Percentiles rank a stretch among this genome's conserved stretches.
These are phyloP conservation scores for Senna siamea DNA, from an alignment of 306 rosid genomes.

Conservation along the genomic window DNA sequence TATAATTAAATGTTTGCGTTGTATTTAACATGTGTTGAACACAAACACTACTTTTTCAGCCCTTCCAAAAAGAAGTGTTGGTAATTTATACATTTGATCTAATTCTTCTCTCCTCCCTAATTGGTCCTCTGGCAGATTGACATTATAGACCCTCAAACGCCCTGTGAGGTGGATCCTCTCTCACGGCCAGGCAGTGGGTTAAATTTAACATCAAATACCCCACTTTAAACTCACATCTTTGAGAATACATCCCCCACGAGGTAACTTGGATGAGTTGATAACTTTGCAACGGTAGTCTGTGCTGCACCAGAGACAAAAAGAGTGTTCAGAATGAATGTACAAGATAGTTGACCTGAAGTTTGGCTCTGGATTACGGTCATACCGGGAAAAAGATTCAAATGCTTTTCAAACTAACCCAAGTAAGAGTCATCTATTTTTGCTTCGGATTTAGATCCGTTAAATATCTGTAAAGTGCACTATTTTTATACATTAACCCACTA, in stretches of 20 bases:
- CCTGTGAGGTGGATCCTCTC: not conserved
- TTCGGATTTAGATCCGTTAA: too few relatives aligned
- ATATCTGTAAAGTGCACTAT: too few relatives aligned
- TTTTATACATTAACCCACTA: too few relatives aligned
- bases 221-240: not conserved
- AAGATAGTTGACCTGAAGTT: constrained; percentile 33
- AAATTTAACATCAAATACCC: not conserved
- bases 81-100: too few relatives aligned
- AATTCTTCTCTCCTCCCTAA: not conserved
- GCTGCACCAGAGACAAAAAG: constrained; percentile 25
- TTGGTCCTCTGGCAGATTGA: not conserved
- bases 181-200: not conserved
- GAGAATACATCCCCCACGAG: not conserved
- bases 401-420: constrained; percentile 32
- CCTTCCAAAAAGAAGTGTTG: not conserved
- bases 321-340: not conserved
- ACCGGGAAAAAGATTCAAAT: not conserved
- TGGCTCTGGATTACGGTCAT: constrained; percentile 14
- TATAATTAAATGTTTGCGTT: too few relatives aligned
- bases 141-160: not conserved
- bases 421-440: not conserved
- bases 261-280: not conserved
- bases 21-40: too few relatives aligned
- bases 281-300: not conserved
- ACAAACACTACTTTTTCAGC: too few relatives aligned